Percentiles rank a stretch among this genome's conserved stretches.
Conservation (phyloP, 345 rosid genomes). For the Schrenkiella parvula region DNA sequence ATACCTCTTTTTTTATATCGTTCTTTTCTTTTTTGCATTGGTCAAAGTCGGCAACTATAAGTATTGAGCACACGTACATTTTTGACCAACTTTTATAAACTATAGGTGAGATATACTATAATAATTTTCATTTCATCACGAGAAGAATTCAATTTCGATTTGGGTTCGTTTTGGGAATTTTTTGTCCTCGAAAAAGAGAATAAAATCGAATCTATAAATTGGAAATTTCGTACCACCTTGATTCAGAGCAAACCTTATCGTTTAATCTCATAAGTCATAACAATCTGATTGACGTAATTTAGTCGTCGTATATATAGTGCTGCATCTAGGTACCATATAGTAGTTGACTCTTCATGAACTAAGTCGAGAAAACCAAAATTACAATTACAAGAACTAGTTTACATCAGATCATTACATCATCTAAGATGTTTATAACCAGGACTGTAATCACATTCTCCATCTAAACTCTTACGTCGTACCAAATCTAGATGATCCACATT, state of each 20-base stretch:
- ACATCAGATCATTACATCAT: slow-evolving; percentile 9
- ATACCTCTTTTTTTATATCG: neutral
- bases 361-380: neutral
- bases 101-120: neutral
- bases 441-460: slow-evolving; percentile 4
- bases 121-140: neutral
- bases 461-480: neutral
- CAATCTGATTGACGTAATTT: too few species aligned
- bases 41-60: slow-evolving; percentile 30
- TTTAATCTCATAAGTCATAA: too few species aligned
- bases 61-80: slow-evolving; percentile 8
- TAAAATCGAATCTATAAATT: too few species aligned
- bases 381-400: slow-evolving; percentile 24
- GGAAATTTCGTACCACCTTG: too few species aligned
- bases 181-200: too few species aligned
- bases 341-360: slow-evolving; percentile 1
- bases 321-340: neutral
- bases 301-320: too few species aligned
- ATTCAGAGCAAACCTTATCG: too few species aligned
- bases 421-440: neutral
- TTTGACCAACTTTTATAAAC: slow-evolving; percentile 5
- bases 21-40: neutral
- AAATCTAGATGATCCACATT: neutral
- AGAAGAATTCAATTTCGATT: slow-evolving; percentile 14
- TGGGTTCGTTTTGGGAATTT: slow-evolving; percentile 6